These are phyloP conservation scores for Abrus precatorius DNA, from an alignment of 306 rosid genomes.

Conservation along the genomic window DNA sequence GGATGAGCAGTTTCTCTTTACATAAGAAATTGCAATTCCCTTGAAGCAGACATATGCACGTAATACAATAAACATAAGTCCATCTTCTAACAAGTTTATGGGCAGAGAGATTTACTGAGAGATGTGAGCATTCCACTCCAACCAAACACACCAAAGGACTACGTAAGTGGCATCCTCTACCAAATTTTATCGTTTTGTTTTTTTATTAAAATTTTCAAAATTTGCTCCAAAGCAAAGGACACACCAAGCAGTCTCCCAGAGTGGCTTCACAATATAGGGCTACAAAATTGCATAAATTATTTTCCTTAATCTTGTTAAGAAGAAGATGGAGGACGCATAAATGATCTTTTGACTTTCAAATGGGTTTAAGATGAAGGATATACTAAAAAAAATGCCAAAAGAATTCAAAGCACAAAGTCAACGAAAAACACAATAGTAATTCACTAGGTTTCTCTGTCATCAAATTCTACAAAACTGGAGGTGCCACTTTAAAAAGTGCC, in stretches of 20 bases:
- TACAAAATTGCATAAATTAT: conserved; percentile 1
- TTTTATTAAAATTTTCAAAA: conserved; percentile 11
- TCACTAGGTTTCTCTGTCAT: conserved; percentile 29
- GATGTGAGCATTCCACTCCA: conserved; percentile 33
- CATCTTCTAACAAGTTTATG: conserved; percentile 16
- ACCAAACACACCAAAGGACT: conserved; percentile 43
- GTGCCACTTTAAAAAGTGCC: neutral
- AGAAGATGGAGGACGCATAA: conserved; percentile 1
- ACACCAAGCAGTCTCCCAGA: conserved; percentile 24
- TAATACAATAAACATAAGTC: conserved; percentile 21
- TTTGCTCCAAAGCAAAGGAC: conserved; percentile 24
- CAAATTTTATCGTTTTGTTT: conserved; percentile 15
- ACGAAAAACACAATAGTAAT: neutral
- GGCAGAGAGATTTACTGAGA: conserved; percentile 13
- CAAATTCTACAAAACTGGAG: conserved; percentile 39
- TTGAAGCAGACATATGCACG: neutral
- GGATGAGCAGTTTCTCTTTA: conserved; percentile 3
- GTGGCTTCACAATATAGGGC: conserved; percentile 29
- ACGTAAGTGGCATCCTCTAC: neutral
- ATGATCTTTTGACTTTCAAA: conserved; percentile 20
- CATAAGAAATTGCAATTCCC: conserved; percentile 12
- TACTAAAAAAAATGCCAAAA: conserved; percentile 24
- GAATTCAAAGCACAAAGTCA: conserved; percentile 37
- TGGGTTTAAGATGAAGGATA: conserved; percentile 3
- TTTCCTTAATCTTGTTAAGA: conserved; percentile 29